These are phyloP conservation scores for Plasmopara viticola DNA, from an alignment of 352 stramenopile genomes.

Conservation along the genomic window DNA sequence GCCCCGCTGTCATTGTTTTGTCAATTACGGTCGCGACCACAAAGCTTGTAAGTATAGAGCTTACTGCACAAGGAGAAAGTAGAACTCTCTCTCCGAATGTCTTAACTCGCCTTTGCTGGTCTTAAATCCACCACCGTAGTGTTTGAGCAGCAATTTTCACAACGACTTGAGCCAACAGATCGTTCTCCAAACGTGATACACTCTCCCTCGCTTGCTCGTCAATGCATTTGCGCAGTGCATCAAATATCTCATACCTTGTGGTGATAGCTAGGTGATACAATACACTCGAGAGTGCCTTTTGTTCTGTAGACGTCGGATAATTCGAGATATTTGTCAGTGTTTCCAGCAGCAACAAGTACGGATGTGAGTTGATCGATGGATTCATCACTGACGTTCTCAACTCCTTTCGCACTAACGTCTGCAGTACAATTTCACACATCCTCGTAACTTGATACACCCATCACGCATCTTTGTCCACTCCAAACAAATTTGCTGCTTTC, in stretches of 20 bases:
- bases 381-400: constrained; percentile 12
- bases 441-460: constrained; percentile 48
- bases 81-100: constrained; percentile 30
- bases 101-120: constrained; percentile 10
- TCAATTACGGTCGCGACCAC: constrained; percentile 7
- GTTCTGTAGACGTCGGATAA: constrained; percentile 20
- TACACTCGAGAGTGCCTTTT: constrained; percentile 16
- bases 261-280: constrained; percentile 24
- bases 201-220: constrained; percentile 11
- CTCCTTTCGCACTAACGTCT: constrained; percentile 22
- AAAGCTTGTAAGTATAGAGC: constrained; percentile 16
- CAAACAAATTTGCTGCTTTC: constrained; percentile 19
- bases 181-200: constrained; percentile 9
- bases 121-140: constrained; percentile 9
- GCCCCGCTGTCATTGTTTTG: constrained; percentile 1
- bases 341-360: constrained; percentile 46
- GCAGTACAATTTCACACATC: constrained; percentile 39
- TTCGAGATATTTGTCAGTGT: constrained; percentile 30
- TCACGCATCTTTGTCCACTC: constrained; percentile 22
- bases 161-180: constrained; percentile 31
- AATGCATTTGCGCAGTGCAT: constrained; percentile 30
- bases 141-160: constrained; percentile 16
- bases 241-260: constrained; percentile 23
- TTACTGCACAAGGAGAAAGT: constrained; percentile 20
- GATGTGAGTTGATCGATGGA: constrained; percentile 19